Evolutionary conservation across 2,329 filamentous ascomycete species (phyloP).

Genomic region (Pleoardoris graminearum): DNA sequence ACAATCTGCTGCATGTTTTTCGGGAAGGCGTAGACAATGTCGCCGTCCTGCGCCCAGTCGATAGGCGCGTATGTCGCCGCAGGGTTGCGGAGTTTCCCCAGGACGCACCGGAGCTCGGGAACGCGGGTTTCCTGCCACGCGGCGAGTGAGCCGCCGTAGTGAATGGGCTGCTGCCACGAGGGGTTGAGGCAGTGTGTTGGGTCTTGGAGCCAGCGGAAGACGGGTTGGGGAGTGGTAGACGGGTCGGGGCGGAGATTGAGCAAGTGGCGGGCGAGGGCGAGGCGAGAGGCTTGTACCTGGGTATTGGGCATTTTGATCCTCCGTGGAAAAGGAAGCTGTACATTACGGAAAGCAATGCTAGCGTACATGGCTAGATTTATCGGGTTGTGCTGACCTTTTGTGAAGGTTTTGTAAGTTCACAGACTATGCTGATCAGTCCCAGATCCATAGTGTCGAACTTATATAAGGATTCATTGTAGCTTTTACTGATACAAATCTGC

Average conservation of each 20-base stretch:
- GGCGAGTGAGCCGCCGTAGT: background rate
- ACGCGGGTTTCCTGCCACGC: background rate
- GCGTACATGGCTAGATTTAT: too few relatives aligned
- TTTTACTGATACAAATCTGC: too few relatives aligned
- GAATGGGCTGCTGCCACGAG: background rate
- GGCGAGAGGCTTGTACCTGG: background rate
- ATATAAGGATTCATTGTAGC: too few relatives aligned
- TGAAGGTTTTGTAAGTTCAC: too few relatives aligned
- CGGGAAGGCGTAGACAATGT: background rate
- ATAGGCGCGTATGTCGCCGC: background rate
- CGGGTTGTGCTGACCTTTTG: too few relatives aligned
- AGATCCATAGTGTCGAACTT: too few relatives aligned
- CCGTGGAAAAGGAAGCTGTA: too few relatives aligned
- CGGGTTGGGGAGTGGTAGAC: background rate
- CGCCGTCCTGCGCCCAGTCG: background rate
- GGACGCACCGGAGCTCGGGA: background rate
- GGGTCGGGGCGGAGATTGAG: background rate
- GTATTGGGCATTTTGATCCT: background rate
- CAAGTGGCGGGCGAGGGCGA: background rate
- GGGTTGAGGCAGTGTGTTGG: background rate
- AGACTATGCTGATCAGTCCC: too few relatives aligned
- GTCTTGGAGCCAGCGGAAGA: background rate
- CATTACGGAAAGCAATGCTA: too few relatives aligned
- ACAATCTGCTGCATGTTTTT: background rate
- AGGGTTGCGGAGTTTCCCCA: background rate